phyloP scores from a whole-genome alignment of 2,329 filamentous ascomycete genomes.

The Orbilia quercus region DNA sequence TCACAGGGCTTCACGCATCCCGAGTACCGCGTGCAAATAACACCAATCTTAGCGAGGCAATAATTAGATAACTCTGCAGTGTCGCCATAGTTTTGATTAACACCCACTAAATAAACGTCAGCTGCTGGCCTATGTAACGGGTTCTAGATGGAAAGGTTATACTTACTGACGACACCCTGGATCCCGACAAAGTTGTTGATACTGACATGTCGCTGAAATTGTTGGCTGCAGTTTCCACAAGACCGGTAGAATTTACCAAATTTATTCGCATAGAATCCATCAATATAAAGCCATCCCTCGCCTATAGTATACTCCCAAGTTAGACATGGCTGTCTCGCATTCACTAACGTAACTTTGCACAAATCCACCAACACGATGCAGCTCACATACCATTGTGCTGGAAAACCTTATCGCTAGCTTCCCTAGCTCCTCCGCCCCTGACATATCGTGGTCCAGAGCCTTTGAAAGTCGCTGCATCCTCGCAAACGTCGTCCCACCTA shows the following conservation, averaged over 20 bases:
- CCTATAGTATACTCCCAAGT: constrained; percentile 8
- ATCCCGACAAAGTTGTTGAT: constrained; percentile 41
- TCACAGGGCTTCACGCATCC: constrained; percentile 39
- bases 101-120: constrained; percentile 60
- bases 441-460: constrained; percentile 61
- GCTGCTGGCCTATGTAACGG: neutral
- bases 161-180: constrained; percentile 47
- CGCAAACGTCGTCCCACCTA: constrained; percentile 64
- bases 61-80: constrained; percentile 58
- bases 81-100: constrained; percentile 64
- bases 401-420: constrained; percentile 62
- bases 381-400: constrained; percentile 61
- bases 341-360: too few relatives aligned
- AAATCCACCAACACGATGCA: neutral
- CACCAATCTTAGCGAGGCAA: constrained; percentile 33
- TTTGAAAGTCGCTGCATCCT: constrained; percentile 63
- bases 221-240: constrained; percentile 65
- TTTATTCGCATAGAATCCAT: constrained; percentile 64
- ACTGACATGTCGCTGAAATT: constrained; percentile 60
- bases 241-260: constrained; percentile 66
- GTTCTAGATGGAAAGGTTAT: neutral
- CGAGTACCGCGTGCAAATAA: constrained; percentile 32
- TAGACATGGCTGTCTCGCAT: too few relatives aligned
- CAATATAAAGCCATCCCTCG: constrained; percentile 58
- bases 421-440: constrained; percentile 62